Percentiles rank a stretch among this genome's conserved stretches.
Conservation (phyloP, 225 moss, liverwort and hornwort genomes). For the Takakia lepidozioides region DNA sequence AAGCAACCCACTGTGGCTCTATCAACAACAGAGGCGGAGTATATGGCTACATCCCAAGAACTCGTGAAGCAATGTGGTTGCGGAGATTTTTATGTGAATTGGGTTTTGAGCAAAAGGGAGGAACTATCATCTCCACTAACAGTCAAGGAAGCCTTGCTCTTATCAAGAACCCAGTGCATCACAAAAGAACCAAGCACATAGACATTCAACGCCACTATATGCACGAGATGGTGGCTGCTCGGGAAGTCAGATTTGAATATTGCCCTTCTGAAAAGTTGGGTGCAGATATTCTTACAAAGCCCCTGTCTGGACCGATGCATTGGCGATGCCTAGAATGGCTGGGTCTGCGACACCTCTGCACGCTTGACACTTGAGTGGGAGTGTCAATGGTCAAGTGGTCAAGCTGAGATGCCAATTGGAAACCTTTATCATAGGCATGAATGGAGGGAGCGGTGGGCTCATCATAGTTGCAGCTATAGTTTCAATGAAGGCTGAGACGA, state of each 20-base stretch:
- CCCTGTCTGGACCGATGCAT: neutral
- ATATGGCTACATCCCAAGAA: conserved; percentile 2
- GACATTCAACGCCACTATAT: conserved; percentile 1
- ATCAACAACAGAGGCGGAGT: neutral
- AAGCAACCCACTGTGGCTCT: neutral
- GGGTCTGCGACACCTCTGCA: too few species aligned
- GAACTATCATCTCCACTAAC: conserved; percentile 2
- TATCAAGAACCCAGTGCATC: too few species aligned
- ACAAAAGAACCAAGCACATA: neutral
- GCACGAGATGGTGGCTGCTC: neutral
- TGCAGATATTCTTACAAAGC: neutral
- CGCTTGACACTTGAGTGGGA: neutral
- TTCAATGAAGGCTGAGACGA: too few species aligned
- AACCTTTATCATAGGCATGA: too few species aligned
- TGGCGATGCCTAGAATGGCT: neutral
- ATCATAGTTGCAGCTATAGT: too few species aligned
- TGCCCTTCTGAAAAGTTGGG: neutral
- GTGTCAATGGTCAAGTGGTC: neutral
- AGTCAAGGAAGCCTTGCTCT: neutral
- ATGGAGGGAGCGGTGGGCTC: too few species aligned
- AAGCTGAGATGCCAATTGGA: too few species aligned
- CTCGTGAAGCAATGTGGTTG: conserved; percentile 1
- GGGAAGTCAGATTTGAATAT: neutral
- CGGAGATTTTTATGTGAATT: neutral
- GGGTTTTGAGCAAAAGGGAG: neutral